Conservation (phyloP, 2,329 filamentous ascomycete genomes). For the Rutstroemia sp. region DNA sequence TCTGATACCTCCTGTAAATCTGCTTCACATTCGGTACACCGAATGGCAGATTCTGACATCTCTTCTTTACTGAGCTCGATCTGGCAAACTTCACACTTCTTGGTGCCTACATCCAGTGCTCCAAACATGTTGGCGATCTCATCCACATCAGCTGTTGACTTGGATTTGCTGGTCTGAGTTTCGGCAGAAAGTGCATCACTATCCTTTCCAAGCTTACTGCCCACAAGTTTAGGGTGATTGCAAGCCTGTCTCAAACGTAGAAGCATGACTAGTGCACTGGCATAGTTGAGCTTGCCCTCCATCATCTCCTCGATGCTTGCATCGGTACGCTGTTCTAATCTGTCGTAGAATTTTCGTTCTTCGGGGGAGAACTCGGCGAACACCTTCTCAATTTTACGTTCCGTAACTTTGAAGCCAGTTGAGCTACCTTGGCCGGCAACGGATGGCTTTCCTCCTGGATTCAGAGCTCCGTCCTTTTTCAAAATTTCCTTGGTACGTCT, state of each 20-base stretch:
- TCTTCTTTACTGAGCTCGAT: constrained; percentile 25
- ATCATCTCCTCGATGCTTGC: constrained; percentile 85
- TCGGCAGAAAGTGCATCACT: constrained; percentile 73
- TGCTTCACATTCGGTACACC: constrained; percentile 67
- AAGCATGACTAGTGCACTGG: constrained; percentile 87
- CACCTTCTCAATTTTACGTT: constrained; percentile 78
- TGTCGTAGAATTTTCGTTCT: constrained; percentile 80
- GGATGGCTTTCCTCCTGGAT: constrained; percentile 61
- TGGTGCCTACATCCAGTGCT: constrained; percentile 51
- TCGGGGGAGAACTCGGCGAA: constrained; percentile 69
- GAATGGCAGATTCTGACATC: constrained; percentile 38
- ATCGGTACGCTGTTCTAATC: constrained; percentile 77
- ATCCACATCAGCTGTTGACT: constrained; percentile 56
- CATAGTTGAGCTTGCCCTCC: constrained; percentile 77
- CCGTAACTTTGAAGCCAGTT: constrained; percentile 80
- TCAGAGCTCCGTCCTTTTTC: constrained; percentile 75
- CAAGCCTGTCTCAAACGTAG: constrained; percentile 86
- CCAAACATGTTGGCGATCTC: constrained; percentile 81
- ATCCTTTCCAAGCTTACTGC: constrained; percentile 78
- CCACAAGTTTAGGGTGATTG: constrained; percentile 86
- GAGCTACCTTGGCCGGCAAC: constrained; percentile 40
- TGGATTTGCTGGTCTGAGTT: constrained; percentile 35
- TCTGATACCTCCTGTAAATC: constrained; percentile 59
- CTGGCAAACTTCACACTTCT: constrained; percentile 30
- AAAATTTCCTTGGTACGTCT: constrained; percentile 96